Conservation (phyloP, 2,329 filamentous ascomycete species). For the Fusarium palustre region DNA sequence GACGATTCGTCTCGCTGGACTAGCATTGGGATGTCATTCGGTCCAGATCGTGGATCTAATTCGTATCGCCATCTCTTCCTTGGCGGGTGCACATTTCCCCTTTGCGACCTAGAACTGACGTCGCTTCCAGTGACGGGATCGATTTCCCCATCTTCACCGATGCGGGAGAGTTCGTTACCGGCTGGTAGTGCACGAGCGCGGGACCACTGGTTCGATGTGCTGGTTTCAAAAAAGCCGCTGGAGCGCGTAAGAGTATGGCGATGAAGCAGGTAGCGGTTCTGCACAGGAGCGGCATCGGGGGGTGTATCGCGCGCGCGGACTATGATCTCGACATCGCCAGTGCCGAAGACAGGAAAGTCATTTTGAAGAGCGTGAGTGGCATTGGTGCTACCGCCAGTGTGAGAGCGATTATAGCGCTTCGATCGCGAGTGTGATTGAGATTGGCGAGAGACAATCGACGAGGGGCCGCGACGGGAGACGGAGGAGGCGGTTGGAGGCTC, state of each 20-base stretch:
- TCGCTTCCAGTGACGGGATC: constrained; percentile 40
- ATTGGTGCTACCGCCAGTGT: constrained; percentile 78
- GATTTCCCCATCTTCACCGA: constrained; percentile 59
- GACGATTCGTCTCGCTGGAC: constrained; percentile 75
- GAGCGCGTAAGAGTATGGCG: constrained; percentile 87
- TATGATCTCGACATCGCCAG: constrained; percentile 92
- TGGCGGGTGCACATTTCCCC: constrained; percentile 35
- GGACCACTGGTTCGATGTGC: constrained; percentile 81
- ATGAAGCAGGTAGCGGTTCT: constrained; percentile 89
- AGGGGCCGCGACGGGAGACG: constrained; percentile 66
- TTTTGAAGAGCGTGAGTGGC: constrained; percentile 79
- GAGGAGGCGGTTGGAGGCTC: constrained; percentile 61
- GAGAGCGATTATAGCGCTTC: constrained; percentile 83
- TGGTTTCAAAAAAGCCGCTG: constrained; percentile 93
- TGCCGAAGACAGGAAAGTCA: constrained; percentile 93
- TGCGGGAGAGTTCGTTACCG: constrained; percentile 64
- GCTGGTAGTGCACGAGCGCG: constrained; percentile 48
- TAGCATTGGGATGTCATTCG: constrained; percentile 86
- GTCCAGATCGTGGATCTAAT: constrained; percentile 78
- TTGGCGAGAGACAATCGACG: constrained; percentile 72
- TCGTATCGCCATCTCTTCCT: constrained; percentile 84
- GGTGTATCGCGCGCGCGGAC: constrained; percentile 67
- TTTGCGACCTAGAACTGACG: constrained; percentile 35
- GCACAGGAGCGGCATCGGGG: constrained; percentile 50
- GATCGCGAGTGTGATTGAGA: constrained; percentile 65